These are phyloP conservation scores for Phytopythium aichiense DNA, from an alignment of 352 stramenopile genomes.

Conservation along the genomic window DNA sequence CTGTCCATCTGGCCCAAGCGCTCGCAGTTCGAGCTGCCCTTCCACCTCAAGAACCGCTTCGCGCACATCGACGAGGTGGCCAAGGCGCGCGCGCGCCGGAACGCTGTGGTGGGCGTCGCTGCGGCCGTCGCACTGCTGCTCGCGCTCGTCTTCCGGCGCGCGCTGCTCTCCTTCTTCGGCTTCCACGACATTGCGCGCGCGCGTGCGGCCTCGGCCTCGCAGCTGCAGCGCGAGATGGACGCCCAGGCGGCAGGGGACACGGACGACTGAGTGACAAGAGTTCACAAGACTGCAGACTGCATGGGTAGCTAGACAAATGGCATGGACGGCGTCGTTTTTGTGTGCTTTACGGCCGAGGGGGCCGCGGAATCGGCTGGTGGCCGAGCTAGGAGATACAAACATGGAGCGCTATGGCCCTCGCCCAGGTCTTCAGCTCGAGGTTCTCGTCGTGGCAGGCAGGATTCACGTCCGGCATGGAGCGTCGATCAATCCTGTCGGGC, in stretches of 20 bases:
- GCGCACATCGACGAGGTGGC: constrained; percentile 80
- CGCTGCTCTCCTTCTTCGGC: constrained; percentile 50
- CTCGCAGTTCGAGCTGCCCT: constrained; percentile 90
- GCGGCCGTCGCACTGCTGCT: constrained; percentile 34
- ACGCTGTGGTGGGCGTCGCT: constrained; percentile 30
- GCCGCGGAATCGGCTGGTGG: neutral
- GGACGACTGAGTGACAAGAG: neutral
- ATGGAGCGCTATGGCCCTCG: constrained; percentile 1
- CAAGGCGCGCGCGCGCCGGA: constrained; percentile 39
- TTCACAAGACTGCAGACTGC: neutral
- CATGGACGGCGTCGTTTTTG: neutral
- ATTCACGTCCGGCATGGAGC: neutral
- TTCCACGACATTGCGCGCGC: constrained; percentile 69
- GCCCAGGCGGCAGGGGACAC: constrained; percentile 10
- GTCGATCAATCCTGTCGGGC: no score
- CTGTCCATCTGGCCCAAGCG: constrained; percentile 88
- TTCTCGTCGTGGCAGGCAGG: neutral
- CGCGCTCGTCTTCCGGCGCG: constrained; percentile 47
- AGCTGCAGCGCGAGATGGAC: constrained; percentile 38
- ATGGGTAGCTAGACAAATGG: neutral
- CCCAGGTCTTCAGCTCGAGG: neutral
- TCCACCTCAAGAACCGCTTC: constrained; percentile 84
- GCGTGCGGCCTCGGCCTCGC: constrained; percentile 56
- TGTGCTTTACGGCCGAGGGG: neutral
- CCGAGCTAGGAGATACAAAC: neutral